A percentile compares a stretch with the other conserved stretches of the same genome.
Conservation (phyloP, 2,329 filamentous ascomycete genomes). For the Elsinoe ampelina region DNA sequence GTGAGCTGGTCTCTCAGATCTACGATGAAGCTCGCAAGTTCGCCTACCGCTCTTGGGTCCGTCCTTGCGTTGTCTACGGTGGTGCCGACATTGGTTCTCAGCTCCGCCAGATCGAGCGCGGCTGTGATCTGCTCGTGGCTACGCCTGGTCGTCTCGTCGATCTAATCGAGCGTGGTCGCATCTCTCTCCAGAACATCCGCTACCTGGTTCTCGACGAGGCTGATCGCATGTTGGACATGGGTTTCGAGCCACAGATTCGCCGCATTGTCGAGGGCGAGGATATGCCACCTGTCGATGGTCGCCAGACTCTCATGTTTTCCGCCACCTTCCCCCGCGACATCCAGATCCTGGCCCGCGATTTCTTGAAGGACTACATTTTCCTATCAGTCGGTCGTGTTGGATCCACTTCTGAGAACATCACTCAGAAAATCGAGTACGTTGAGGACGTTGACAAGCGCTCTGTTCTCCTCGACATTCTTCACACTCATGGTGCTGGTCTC, state of each 20-base stretch:
- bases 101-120: conserved; percentile 94
- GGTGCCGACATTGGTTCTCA: conserved; percentile 98
- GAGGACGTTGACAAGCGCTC: conserved; percentile 97
- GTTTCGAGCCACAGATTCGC: conserved; percentile 98
- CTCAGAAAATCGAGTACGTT: conserved; percentile 96
- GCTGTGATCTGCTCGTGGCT: conserved; percentile 92
- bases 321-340: conserved; percentile 99
- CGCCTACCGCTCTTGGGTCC: conserved; percentile 96
- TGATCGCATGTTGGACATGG: conserved; percentile 99
- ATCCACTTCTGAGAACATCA: conserved; percentile 99
- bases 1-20: conserved; percentile 97
- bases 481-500: conserved; percentile 80
- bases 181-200: conserved; percentile 97
- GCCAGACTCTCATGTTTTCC: conserved; percentile 99
- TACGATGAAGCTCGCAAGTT: conserved; percentile 98
- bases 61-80: conserved; percentile 96
- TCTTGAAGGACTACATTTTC: conserved; percentile 99
- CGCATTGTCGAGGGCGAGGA: conserved; percentile 97
- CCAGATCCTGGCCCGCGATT: conserved; percentile 96
- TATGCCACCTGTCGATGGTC: conserved; percentile 74
- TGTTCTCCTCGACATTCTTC: conserved; percentile 90
- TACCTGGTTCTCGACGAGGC: conserved; percentile 98
- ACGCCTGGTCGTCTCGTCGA: conserved; percentile 96
- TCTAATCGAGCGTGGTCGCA: conserved; percentile 94
- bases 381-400: conserved; percentile 96